Evolutionary conservation across 1,139 yeast genomes (phyloP), one percentile per base, ranked within the genome.

Genomic region (Candida labiduridarum): DNA sequence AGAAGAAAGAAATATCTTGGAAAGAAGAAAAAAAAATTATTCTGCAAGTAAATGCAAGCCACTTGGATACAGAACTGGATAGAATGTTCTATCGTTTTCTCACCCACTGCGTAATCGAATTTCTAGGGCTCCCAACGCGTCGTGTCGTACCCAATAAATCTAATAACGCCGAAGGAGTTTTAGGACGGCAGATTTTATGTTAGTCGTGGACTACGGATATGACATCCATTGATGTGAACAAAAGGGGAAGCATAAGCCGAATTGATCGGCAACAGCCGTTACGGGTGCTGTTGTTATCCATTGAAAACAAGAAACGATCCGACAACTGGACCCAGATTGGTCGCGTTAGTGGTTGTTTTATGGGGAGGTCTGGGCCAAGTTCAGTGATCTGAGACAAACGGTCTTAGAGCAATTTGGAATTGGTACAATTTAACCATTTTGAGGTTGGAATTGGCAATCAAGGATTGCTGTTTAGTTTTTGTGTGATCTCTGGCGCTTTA

Each of bases 41-140:
- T 43, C 14, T 43, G 40, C 22, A 8, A 41, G 14, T 11, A 29
- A 29, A 29, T 29, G 22, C 12, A 14, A 16, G n/a, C 11, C 27
- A 33, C 15, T 31, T 31, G 38, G 45, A 42, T 31, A 42, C 22
- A 43, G 45, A 43, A 43, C 30, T 33, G 45, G 35, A 33, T 43
- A 27, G 45, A 43, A 43, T 15, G 35, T 43, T 43, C 45, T 34
- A 33, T 43, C 31, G 29, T 10, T 22, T 43, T 43, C 45, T 38
- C 12, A 12, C 22, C 14, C 14, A 30, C 34, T n/a, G 34, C 34
- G n/a, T 15, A 18, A 35, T 15, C 9, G 22, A 35, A 14, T 18
- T 38, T 38, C 41, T 18, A 38, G 41, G n/a, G 29, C 29, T 18
- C 14, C 29, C 12, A 27, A 18, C 9, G 18, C 22, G 43, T 40